Evolutionary conservation across 108 stramenopile genomes (phyloP), one percentile per base, ranked within the genome.

Genomic region (Fistulifera pelliculosa): DNA sequence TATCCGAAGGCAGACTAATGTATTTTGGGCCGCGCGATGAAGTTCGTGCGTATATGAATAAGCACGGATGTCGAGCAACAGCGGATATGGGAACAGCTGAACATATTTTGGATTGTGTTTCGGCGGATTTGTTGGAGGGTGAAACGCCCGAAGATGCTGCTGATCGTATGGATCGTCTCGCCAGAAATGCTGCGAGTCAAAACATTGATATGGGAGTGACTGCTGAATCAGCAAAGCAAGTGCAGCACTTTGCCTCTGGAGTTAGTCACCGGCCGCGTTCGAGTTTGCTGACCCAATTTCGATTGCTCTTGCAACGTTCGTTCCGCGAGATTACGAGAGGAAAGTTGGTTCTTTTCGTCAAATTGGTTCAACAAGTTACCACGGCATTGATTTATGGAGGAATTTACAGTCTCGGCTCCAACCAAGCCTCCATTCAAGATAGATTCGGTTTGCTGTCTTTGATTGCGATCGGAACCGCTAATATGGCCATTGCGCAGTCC

Each of bases 401-500:
- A 3, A 92, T 92, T 45, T 92, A 92, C 56, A 49, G 60, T 11
- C 58, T 92, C 2, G 81, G 79, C 11, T 69, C 70, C 52, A 73
- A 85, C 50, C 90, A 73, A 61, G 80, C 88, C 43, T 82, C 80
- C 6, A 83, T 91, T 49, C 75, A 76, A 65, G 90, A 92, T 73
- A 68, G 92, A 4, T 87, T 85, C 55, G 92, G 92, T 45, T 62
- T 93, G 44, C 41, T 93, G 10, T 83, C 81, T 38, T 68, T 93
- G 17, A 85, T 87, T 49, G 71, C 74, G 24, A 93, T 93, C 58
- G 92, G 92, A 13, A 68, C 83, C 8, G 69, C 76, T 17, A 93
- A 93, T 60, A 86, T 93, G 83, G 85, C 85, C 11, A 71, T 87
- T 64, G 87, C 92, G 14, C 67, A 73, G 7, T 84, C 91, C 8